These are phyloP conservation scores for Pochonia chlamydosporia DNA, from an alignment of 2,329 filamentous ascomycete species.

Conservation along the genomic window DNA sequence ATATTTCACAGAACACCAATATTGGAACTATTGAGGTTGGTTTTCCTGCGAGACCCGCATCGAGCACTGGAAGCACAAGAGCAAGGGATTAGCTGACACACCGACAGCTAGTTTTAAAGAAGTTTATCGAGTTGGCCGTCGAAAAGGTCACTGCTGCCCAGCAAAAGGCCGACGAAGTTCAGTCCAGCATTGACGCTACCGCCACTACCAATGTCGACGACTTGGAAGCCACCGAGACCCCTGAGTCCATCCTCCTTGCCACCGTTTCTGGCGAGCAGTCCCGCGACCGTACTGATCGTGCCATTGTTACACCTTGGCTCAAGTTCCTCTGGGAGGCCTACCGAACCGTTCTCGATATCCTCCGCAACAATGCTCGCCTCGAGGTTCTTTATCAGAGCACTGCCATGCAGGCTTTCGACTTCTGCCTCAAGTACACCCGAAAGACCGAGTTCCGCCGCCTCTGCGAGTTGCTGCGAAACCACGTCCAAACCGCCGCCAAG, in stretches of 20 bases:
- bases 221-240: slow-evolving; percentile 93
- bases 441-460: slow-evolving; percentile 99
- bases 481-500: slow-evolving; percentile 98
- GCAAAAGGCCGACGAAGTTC: slow-evolving; percentile 90
- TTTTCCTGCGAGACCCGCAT: slow-evolving; percentile 10
- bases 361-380: slow-evolving; percentile 96
- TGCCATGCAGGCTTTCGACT: slow-evolving; percentile 96
- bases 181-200: slow-evolving; percentile 76
- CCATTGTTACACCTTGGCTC: slow-evolving; percentile 97
- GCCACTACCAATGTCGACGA: slow-evolving; percentile 75
- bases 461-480: slow-evolving; percentile 95
- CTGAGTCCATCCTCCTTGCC: slow-evolving; percentile 94
- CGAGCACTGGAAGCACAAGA: background rate
- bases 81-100: slow-evolving; percentile 10
- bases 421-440: slow-evolving; percentile 94
- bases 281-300: slow-evolving; percentile 92
- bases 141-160: slow-evolving; percentile 95
- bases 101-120: slow-evolving; percentile 78
- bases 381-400: slow-evolving; percentile 98
- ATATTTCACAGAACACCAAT: slow-evolving; percentile 98
- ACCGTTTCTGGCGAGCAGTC: slow-evolving; percentile 98
- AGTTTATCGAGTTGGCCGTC: slow-evolving; percentile 95
- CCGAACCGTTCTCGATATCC: slow-evolving; percentile 93
- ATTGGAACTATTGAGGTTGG: slow-evolving; percentile 91
- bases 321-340: slow-evolving; percentile 99